Evolutionary conservation across 106 monocot species (phyloP).

Genomic region (Amphibolis antarctica): DNA sequence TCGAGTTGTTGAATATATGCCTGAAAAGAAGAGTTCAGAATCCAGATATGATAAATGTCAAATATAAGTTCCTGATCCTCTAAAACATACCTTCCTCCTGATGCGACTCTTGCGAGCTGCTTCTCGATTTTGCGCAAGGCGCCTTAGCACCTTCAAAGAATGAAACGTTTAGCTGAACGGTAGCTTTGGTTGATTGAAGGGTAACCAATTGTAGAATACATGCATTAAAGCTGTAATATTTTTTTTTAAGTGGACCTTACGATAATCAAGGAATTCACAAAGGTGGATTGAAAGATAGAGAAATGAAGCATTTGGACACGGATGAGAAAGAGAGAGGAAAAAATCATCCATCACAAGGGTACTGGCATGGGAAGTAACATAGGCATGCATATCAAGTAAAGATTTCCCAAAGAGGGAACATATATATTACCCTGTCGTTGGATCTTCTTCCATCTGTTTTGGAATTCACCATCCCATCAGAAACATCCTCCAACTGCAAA

Average conservation of each 20-base stretch:
- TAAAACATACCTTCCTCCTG: slow-evolving; percentile 58
- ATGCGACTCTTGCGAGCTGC: slow-evolving; percentile 88
- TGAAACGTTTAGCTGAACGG: not conserved
- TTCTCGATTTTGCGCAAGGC: slow-evolving; percentile 94
- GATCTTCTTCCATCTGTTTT: slow-evolving; percentile 56
- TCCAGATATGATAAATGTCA: not conserved
- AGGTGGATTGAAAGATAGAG: not conserved
- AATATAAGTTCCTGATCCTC: not conserved
- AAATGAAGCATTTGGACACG: too few relatives aligned
- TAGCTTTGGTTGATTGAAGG: not conserved
- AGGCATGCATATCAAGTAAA: too few relatives aligned
- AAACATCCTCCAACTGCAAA: slow-evolving; percentile 42
- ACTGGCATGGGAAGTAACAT: too few relatives aligned
- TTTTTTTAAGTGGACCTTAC: too few relatives aligned
- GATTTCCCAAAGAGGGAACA: not conserved
- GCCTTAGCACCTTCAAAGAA: slow-evolving; percentile 42
- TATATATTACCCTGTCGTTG: slow-evolving; percentile 47
- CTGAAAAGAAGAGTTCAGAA: slow-evolving; percentile 17
- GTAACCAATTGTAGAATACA: not conserved
- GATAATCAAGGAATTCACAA: not conserved
- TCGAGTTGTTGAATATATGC: slow-evolving; percentile 93
- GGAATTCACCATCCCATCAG: slow-evolving; percentile 20
- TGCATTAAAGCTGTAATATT: too few relatives aligned
- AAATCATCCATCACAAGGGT: too few relatives aligned
- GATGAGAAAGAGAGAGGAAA: too few relatives aligned